Evolutionary conservation across 2,329 filamentous ascomycete genomes (phyloP), one percentile per base, ranked within the genome.

Genomic region (Arthrobotrys conoides): DNA sequence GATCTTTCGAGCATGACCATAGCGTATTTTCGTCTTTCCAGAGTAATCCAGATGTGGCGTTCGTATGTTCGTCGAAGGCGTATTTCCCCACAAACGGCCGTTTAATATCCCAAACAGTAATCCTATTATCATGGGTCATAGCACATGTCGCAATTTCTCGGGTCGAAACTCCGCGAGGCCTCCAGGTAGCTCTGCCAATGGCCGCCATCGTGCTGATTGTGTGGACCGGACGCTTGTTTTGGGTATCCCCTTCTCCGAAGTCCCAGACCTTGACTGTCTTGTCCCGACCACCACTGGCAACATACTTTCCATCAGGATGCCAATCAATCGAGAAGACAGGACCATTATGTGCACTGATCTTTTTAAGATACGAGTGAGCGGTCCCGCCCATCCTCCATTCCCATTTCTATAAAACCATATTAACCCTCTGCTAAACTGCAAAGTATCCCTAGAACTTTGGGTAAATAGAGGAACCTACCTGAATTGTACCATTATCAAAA

Each of bases 71-170:
- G 75, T 90, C 88, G 57, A 92, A 87, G 81, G 90, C 88, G 80
- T 91, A 90, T 82, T 90, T 91, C 0, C 90, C 90, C 86, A 92
- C 87, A 0, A 89, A 88, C 0, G 90, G 89, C 36, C 90, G 86
- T 5, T 89, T 90, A n/a, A 92, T 84, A 82, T 92, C 90, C 90
- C 90, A 92, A 20, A 92, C 86, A 71, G 92, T 90, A 14, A 91
- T 89, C 0, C 87, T 85, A 30, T 87, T 88, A 51, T 88, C 88
- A 49, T 89, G 89, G 67, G 87, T 87, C 71, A 87, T 87, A 51
- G 86, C 80, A 49, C 81, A 82, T 83, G 80, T 87, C 87, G 49
- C 85, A 85, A 80, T 89, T 89, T 75, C 91, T 88, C 81, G 91
- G 0, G 88, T 88, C 12, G 68, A 73, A 20, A 65, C 53, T 5